phyloP scores from a whole-genome alignment of 1,139 yeast species.

The Nakaseomyces bracarensis region DNA sequence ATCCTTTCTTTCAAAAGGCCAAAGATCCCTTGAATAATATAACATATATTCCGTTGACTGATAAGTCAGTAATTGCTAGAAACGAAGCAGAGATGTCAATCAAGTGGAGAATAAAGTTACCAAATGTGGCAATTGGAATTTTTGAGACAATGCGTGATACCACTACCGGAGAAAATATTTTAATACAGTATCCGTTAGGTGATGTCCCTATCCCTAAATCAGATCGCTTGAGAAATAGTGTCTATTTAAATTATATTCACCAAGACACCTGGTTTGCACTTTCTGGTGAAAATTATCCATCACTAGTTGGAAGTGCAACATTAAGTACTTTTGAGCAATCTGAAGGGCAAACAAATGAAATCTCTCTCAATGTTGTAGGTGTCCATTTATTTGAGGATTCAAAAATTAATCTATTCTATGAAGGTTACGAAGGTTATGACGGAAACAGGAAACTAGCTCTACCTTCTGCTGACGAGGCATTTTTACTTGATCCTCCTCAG shows the following conservation, averaged over 20 bases:
- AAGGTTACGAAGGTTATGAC: slow-evolving; percentile 9
- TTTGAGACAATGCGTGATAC: slow-evolving; percentile 31
- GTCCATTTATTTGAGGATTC: slow-evolving; percentile 35
- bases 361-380: slow-evolving; percentile 31
- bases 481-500: slow-evolving; percentile 6
- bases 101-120: slow-evolving; percentile 56
- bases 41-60: slow-evolving; percentile 76
- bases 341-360: slow-evolving; percentile 23
- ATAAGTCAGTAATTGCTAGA: slow-evolving; percentile 58
- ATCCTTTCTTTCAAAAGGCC: slow-evolving; percentile 41
- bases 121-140: slow-evolving; percentile 29
- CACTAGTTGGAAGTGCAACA: slow-evolving; percentile 74
- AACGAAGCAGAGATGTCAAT: slow-evolving; percentile 61
- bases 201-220: slow-evolving; percentile 21
- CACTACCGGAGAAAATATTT: slow-evolving; percentile 28
- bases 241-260: slow-evolving; percentile 37
- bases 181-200: slow-evolving; percentile 58
- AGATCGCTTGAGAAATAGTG: slow-evolving; percentile 10
- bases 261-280: slow-evolving; percentile 81
- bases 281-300: slow-evolving; percentile 69
- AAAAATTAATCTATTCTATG: slow-evolving; percentile 14
- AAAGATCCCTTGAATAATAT: slow-evolving; percentile 49
- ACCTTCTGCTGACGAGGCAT: background rate
- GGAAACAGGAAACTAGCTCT: slow-evolving; percentile 2
- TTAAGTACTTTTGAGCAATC: slow-evolving; percentile 38